phyloP scores from a whole-genome alignment of 2,329 filamentous ascomycete species.

The Xylariaceae sp. region DNA sequence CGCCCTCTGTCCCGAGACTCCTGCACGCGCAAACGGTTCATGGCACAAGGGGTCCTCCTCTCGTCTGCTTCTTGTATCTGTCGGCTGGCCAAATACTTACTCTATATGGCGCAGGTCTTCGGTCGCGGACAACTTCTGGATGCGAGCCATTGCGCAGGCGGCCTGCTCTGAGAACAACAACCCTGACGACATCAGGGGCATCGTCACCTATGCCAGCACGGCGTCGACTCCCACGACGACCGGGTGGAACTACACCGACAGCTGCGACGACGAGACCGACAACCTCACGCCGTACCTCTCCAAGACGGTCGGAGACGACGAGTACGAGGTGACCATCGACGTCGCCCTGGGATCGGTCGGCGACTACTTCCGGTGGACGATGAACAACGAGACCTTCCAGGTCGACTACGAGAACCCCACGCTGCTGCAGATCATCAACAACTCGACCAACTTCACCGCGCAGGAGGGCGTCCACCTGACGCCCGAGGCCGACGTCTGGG shows the following conservation, averaged over 20 bases:
- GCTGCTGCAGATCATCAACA: conserved; percentile 22
- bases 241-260: conserved; percentile 11
- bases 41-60: too few relatives aligned
- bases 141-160: conserved; percentile 36
- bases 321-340: conserved; percentile 16
- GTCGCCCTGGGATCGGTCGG: conserved; percentile 20
- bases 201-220: conserved; percentile 34
- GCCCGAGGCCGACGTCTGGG: conserved; percentile 22
- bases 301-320: conserved; percentile 23
- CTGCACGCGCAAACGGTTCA: conserved; percentile 1
- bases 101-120: too few relatives aligned
- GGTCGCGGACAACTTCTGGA: conserved; percentile 35
- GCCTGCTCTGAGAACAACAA: conserved; percentile 34
- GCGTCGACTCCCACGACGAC: conserved; percentile 11
- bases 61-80: too few relatives aligned
- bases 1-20: not conserved
- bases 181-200: conserved; percentile 37
- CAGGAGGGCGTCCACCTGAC: conserved; percentile 24
- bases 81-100: too few relatives aligned
- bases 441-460: conserved; percentile 16
- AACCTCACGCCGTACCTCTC: conserved; percentile 27
- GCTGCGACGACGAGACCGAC: conserved; percentile 27
- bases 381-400: conserved; percentile 38
- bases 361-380: conserved; percentile 37
- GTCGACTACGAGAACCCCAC: conserved; percentile 42